Conservation (phyloP, 164 flowering plant species). For the Magnolia sinica region DNA sequence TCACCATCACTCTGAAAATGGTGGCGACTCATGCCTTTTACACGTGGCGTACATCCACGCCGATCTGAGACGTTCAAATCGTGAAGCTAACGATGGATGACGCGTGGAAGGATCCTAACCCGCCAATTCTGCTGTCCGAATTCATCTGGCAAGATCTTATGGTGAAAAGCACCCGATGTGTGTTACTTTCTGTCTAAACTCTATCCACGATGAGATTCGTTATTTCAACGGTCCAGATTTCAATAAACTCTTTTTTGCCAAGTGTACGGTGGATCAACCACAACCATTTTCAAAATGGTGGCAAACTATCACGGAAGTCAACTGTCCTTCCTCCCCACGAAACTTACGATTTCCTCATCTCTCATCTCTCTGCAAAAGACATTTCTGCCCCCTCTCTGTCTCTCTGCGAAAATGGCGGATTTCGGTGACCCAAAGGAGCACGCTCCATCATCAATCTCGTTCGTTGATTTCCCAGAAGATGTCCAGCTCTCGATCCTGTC, state of each 20-base stretch:
- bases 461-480: conserved; percentile 79
- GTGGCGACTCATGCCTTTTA: no score
- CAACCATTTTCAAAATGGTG: not conserved
- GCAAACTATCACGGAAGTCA: not conserved
- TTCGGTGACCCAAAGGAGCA: no score
- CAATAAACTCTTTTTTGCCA: not conserved
- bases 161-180: no score
- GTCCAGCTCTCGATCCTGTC: conserved; percentile 78
- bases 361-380: not conserved
- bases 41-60: no score
- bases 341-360: not conserved
- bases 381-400: not conserved
- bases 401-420: conserved; percentile 1
- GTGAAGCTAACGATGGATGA: no score
- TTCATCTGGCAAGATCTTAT: no score
- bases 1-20: no score
- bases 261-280: not conserved
- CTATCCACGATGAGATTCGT: no score
- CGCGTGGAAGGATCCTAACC: no score
- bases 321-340: not conserved
- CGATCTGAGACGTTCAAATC: no score
- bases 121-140: no score
- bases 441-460: conserved; percentile 15
- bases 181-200: no score
- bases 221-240: not conserved